These are phyloP conservation scores for Mariannaea elegans DNA, from an alignment of 2,329 filamentous ascomycete genomes.

Conservation along the genomic window DNA sequence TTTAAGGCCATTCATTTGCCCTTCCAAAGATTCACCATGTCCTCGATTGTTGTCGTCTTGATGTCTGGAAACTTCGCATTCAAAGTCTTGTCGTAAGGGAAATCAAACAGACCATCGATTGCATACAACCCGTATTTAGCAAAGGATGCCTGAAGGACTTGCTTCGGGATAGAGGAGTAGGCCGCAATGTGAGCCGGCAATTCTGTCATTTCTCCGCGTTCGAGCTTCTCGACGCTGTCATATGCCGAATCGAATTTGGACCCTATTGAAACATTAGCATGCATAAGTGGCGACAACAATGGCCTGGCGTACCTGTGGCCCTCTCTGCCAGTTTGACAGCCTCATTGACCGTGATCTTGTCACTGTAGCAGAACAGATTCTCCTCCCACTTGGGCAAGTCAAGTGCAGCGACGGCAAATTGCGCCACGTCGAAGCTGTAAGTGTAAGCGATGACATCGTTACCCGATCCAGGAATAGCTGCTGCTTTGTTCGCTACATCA, in stretches of 20 bases:
- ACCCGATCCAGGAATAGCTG: not conserved
- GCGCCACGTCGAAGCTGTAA: slow-evolving; percentile 1
- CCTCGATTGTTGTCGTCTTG: not conserved
- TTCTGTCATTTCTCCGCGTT: not conserved
- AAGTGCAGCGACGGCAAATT: not conserved
- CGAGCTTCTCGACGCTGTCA: not conserved
- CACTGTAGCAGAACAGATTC: too few species aligned
- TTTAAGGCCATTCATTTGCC: too few species aligned
- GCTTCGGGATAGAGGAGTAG: too few species aligned
- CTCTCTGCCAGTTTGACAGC: not conserved
- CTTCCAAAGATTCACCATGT: too few species aligned
- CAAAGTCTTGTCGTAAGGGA: too few species aligned
- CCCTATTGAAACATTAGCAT: too few species aligned
- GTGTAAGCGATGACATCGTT: slow-evolving; percentile 1
- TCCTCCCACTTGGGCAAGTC: not conserved
- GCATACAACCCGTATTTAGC: not conserved
- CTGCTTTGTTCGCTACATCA: not conserved
- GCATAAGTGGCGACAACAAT: too few species aligned
- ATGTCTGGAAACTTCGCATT: slow-evolving; percentile 8
- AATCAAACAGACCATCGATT: not conserved
- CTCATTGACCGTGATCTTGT: not conserved
- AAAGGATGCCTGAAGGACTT: not conserved
- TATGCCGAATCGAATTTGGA: slow-evolving; percentile 4
- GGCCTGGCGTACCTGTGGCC: not conserved
- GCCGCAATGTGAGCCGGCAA: slow-evolving; percentile 3